phyloP scores from a whole-genome alignment of 2,329 filamentous ascomycete genomes.

The Cercospora brassicicola region DNA sequence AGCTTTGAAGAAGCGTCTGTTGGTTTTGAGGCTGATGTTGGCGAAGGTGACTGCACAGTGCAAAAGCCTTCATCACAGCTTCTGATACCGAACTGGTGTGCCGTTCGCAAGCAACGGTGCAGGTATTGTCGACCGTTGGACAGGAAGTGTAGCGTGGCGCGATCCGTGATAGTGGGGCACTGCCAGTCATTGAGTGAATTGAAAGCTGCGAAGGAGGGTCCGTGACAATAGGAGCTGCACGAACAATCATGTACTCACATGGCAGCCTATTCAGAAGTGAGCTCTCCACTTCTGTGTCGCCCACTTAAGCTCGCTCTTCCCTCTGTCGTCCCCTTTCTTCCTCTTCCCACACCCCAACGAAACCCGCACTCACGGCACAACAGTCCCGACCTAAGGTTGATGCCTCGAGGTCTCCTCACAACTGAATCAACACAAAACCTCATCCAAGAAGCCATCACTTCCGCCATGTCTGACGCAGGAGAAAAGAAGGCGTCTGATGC shows the following conservation, averaged over 20 bases:
- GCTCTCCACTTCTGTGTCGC: not conserved
- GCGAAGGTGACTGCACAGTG: not conserved
- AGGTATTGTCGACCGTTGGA: not conserved
- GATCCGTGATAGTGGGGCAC: not conserved
- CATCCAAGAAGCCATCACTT: slow-evolving; percentile 6
- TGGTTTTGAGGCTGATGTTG: not conserved
- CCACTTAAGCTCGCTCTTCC: slow-evolving; percentile 1
- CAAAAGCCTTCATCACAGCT: not conserved
- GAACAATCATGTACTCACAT: slow-evolving; percentile 5
- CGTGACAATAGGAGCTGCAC: slow-evolving; percentile 1
- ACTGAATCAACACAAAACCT: slow-evolving; percentile 1
- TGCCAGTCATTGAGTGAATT: not conserved
- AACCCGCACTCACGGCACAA: not conserved
- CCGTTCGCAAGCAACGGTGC: not conserved
- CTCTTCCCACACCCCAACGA: slow-evolving; percentile 6
- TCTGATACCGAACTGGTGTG: not conserved
- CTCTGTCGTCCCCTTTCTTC: slow-evolving; percentile 10
- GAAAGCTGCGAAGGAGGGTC: not conserved
- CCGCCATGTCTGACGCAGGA: slow-evolving; percentile 28
- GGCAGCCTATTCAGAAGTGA: slow-evolving; percentile 8
- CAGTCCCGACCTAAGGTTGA: slow-evolving; percentile 3
- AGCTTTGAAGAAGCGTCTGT: not conserved
- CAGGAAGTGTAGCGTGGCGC: not conserved
- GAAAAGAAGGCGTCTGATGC: slow-evolving; percentile 17
- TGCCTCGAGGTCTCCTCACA: not conserved